phyloP scores from a whole-genome alignment of 305 asterid species.

The Andrographis paniculata region DNA sequence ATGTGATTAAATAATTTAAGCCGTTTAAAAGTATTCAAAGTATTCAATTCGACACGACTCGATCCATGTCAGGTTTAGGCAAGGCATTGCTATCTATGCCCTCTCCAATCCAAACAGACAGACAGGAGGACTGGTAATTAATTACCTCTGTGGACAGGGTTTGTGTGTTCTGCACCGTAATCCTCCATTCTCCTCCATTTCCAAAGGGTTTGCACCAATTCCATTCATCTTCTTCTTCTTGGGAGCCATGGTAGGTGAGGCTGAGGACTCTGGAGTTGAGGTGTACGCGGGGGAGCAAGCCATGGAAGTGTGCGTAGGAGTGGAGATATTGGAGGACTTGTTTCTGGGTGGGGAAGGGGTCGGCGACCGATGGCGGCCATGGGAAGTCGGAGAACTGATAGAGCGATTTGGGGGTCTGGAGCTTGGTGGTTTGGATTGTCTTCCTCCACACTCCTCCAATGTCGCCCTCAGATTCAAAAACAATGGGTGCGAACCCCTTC shows the following conservation, averaged over 20 bases:
- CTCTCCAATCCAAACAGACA: no score
- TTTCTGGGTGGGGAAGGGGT: constrained; percentile 23
- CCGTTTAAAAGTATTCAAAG: no score
- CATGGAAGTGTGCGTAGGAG: constrained; percentile 38
- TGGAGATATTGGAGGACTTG: constrained; percentile 30
- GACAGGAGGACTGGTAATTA: no score
- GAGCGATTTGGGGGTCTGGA: constrained; percentile 25
- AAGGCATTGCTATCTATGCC: no score
- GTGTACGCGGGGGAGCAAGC: constrained; percentile 21
- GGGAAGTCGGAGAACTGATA: constrained; percentile 52
- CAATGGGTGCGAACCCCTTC: constrained; percentile 40
- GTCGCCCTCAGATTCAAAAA: constrained; percentile 35
- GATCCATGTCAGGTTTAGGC: no score
- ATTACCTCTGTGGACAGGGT: constrained; percentile 4
- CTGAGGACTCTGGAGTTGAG: constrained; percentile 32
- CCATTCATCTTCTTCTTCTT: constrained; percentile 31
- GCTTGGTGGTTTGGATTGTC: constrained; percentile 40
- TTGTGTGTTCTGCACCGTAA: constrained; percentile 26
- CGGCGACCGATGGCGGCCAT: constrained; percentile 46
- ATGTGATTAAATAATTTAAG: no score
- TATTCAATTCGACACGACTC: no score
- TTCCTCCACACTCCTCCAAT: constrained; percentile 55
- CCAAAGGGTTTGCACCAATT: constrained; percentile 40
- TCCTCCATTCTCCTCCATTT: constrained; percentile 46
- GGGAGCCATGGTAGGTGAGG: constrained; percentile 33